phyloP scores from a whole-genome alignment of 768 basidiomycete species.

The Asterophora lycoperdoides region DNA sequence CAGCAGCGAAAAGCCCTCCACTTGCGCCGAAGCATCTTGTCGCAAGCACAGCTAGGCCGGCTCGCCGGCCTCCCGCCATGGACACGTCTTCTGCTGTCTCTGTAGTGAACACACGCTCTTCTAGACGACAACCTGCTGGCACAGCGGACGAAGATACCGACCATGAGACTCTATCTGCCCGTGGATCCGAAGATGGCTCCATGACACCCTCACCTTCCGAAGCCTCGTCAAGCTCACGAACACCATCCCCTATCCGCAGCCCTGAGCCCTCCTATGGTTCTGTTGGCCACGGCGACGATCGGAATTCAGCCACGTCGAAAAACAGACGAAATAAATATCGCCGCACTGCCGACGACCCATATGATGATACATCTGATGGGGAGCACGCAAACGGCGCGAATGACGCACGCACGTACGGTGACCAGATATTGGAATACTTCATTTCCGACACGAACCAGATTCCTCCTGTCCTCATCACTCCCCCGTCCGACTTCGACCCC shows the following conservation, averaged over 20 bases:
- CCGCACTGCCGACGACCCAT: conserved; percentile 42
- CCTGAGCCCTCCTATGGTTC: conserved; percentile 44
- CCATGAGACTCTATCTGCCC: conserved; percentile 58
- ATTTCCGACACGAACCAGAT: conserved; percentile 95
- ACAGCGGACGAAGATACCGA: conserved; percentile 56
- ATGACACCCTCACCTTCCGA: conserved; percentile 89
- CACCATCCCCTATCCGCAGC: conserved; percentile 82
- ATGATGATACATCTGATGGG: conserved; percentile 40
- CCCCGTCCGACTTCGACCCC: conserved; percentile 89
- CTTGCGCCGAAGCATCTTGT: conserved; percentile 95
- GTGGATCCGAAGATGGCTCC: conserved; percentile 81
- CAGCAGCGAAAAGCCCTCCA: conserved; percentile 86
- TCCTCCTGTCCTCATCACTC: conserved; percentile 80
- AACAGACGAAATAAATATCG: conserved; percentile 45
- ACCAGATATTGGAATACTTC: conserved; percentile 97
- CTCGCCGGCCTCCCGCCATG: conserved; percentile 39
- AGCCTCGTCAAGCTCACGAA: conserved; percentile 83
- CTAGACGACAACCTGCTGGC: conserved; percentile 48
- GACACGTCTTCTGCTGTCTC: conserved; percentile 31
- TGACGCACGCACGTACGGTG: conserved; percentile 76
- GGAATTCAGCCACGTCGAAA: conserved; percentile 28
- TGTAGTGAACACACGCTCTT: conserved; percentile 55
- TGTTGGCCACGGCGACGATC: conserved; percentile 38
- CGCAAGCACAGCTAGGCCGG: conserved; percentile 54
- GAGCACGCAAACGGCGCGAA: conserved; percentile 42